phyloP scores from a whole-genome alignment of 352 stramenopile genomes.

The Pythium rhizo-oryzae region DNA sequence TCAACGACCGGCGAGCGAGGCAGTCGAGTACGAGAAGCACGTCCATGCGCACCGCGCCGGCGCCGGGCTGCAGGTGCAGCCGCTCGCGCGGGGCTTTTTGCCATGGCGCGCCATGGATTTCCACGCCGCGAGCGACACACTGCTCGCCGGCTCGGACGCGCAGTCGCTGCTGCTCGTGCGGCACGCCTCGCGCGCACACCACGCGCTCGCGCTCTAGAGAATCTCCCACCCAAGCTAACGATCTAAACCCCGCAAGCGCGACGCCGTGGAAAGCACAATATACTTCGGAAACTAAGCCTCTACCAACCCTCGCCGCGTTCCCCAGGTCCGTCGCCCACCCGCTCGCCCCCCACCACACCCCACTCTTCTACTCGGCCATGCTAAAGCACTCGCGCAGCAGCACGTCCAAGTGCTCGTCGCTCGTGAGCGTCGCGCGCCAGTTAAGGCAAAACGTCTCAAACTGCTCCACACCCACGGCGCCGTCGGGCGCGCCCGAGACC shows the following conservation, averaged over 20 bases:
- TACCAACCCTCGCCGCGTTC: too few species aligned
- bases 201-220: slow-evolving; percentile 16
- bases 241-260: too few species aligned
- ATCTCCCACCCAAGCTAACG: background rate
- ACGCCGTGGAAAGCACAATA: background rate
- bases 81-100: slow-evolving; percentile 40
- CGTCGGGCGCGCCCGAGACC: slow-evolving; percentile 42
- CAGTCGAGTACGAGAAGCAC: slow-evolving; percentile 63
- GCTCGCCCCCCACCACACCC: too few species aligned
- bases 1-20: slow-evolving; percentile 41
- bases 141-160: slow-evolving; percentile 74
- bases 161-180: slow-evolving; percentile 75
- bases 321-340: too few species aligned
- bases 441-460: slow-evolving; percentile 72
- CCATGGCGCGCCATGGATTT: slow-evolving; percentile 73
- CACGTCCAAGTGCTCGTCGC: slow-evolving; percentile 59
- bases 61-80: slow-evolving; percentile 42
- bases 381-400: slow-evolving; percentile 66
- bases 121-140: slow-evolving; percentile 73
- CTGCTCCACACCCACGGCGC: slow-evolving; percentile 54
- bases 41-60: slow-evolving; percentile 22
- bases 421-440: slow-evolving; percentile 50
- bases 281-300: background rate
- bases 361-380: slow-evolving; percentile 1
- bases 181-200: slow-evolving; percentile 46